These are phyloP conservation scores for Anthracocystis setariae DNA, from an alignment of 1,284 basidiomycete species.

Conservation along the genomic window DNA sequence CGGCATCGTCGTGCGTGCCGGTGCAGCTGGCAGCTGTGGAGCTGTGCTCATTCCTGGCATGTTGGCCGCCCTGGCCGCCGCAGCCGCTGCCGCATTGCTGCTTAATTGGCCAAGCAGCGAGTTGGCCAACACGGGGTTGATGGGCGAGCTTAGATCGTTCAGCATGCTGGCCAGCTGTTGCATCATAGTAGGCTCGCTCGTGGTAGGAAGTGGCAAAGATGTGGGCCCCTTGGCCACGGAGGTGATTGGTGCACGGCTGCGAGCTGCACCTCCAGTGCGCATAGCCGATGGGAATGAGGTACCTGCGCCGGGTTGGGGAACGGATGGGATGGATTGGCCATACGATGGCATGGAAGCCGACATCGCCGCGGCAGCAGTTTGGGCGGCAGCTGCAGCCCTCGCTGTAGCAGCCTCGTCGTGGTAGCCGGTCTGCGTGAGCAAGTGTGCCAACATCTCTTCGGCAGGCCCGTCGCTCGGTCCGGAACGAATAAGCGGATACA, in stretches of 20 bases:
- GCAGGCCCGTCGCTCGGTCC: constrained; percentile 38
- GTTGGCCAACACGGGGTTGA: constrained; percentile 44
- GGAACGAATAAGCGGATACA: constrained; percentile 34
- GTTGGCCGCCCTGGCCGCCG: constrained; percentile 29
- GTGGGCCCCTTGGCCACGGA: constrained; percentile 34
- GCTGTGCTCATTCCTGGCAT: constrained; percentile 20
- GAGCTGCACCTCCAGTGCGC: constrained; percentile 13
- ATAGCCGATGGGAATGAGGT: constrained; percentile 9
- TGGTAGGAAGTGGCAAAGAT: constrained; percentile 31
- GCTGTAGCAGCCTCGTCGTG: constrained; percentile 47
- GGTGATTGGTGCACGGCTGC: constrained; percentile 15
- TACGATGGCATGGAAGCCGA: constrained; percentile 29
- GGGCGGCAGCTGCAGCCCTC: constrained; percentile 27
- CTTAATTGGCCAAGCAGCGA: constrained; percentile 44
- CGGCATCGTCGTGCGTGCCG: constrained; percentile 11
- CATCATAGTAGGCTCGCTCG: constrained; percentile 53
- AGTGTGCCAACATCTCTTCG: constrained; percentile 42
- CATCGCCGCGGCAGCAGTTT: constrained; percentile 28
- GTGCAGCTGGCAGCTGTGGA: constrained; percentile 21
- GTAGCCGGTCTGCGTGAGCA: constrained; percentile 41
- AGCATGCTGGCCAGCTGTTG: constrained; percentile 50
- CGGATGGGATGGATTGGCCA: constrained; percentile 8
- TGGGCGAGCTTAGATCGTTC: constrained; percentile 45
- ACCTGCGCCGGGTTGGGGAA: constrained; percentile 7
- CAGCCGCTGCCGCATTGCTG: constrained; percentile 46